These are phyloP conservation scores for Xylaria longipes DNA, from an alignment of 495 filamentous ascomycete genomes.

Conservation along the genomic window DNA sequence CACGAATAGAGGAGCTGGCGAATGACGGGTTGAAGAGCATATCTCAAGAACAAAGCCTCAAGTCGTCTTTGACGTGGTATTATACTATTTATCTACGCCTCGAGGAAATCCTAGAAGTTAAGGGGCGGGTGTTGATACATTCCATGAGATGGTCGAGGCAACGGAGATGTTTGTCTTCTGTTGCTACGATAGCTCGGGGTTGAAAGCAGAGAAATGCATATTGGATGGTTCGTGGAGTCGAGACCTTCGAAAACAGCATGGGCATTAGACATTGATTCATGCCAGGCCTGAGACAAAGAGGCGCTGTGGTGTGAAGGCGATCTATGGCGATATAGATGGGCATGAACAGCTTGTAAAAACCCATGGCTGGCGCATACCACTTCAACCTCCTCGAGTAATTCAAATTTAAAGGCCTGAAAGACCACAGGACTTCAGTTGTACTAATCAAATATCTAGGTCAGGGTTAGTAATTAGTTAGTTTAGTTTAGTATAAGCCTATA, in stretches of 20 bases:
- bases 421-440: not conserved
- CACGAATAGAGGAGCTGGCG: not conserved
- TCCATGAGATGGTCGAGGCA: conserved; percentile 8
- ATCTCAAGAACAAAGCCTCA: conserved; percentile 25
- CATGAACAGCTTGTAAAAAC: not conserved
- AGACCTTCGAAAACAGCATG: conserved; percentile 26
- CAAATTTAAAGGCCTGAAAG: not conserved
- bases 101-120: conserved; percentile 9
- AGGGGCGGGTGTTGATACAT: conserved; percentile 24
- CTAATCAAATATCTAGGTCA: not conserved
- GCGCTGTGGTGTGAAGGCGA: not conserved
- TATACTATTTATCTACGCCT: conserved; percentile 22
- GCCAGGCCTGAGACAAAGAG: conserved; percentile 4
- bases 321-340: not conserved
- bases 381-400: not conserved
- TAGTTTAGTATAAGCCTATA: too few species aligned
- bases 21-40: conserved; percentile 12
- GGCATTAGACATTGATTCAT: not conserved
- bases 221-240: conserved; percentile 16
- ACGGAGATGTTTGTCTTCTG: not conserved
- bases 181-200: not conserved
- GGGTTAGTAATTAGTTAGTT: too few species aligned
- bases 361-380: not conserved
- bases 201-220: conserved; percentile 16
- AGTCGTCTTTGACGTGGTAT: conserved; percentile 30